These are phyloP conservation scores for Vaucheria bursata DNA, from an alignment of 352 stramenopile species.

Conservation along the genomic window DNA sequence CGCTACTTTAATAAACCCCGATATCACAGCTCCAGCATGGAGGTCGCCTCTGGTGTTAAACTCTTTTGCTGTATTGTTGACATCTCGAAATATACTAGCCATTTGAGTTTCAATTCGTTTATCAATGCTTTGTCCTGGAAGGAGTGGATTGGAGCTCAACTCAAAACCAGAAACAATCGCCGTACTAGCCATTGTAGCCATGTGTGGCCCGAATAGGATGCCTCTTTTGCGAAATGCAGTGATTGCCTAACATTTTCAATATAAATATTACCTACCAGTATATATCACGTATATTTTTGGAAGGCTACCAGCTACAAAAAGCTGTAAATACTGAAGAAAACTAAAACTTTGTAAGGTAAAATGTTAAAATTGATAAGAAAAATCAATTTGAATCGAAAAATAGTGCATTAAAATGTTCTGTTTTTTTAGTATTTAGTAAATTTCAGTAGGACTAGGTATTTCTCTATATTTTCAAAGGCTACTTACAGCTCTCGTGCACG, in stretches of 20 bases:
- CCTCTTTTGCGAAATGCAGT: constrained; percentile 61
- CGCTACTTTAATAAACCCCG: constrained; percentile 89
- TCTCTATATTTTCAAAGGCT: not conserved
- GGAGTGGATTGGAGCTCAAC: constrained; percentile 36
- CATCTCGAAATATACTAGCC: constrained; percentile 55
- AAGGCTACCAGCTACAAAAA: no score
- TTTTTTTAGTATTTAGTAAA: no score
- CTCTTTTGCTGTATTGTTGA: constrained; percentile 58
- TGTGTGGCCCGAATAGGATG: constrained; percentile 62
- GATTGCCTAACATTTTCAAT: constrained; percentile 48
- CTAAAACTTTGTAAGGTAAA: not conserved
- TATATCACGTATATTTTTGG: no score
- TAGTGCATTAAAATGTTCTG: no score
- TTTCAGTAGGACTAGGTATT: not conserved
- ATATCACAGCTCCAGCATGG: constrained; percentile 82
- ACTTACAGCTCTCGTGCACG: constrained; percentile 47
- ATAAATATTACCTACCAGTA: no score
- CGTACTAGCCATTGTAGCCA: constrained; percentile 59
- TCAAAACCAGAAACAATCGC: constrained; percentile 54
- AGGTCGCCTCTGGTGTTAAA: constrained; percentile 66
- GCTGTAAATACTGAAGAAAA: not conserved
- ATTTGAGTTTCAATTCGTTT: constrained; percentile 54
- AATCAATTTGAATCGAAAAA: no score
- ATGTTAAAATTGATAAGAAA: not conserved
- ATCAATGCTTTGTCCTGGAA: constrained; percentile 39